Evolutionary conservation across 208 protist genomes (phyloP).

Genomic region (Crithidia fasciculata): DNA sequence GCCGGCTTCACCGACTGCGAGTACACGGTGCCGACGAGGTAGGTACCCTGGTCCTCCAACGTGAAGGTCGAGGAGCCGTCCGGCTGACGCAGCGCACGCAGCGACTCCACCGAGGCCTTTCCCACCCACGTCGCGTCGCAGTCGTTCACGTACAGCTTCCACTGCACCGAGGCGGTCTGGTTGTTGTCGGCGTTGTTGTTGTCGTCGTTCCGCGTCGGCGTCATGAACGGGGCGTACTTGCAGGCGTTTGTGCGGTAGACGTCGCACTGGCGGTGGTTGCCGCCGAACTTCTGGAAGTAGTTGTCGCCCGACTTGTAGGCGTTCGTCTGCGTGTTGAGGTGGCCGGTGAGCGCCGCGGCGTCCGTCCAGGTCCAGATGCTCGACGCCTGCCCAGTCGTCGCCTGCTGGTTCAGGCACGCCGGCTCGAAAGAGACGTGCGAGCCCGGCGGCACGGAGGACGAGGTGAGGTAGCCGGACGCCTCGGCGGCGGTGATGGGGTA

Average conservation of each 20-base stretch:
- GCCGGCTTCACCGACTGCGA: constrained; percentile 78
- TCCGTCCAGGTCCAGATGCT: constrained; percentile 74
- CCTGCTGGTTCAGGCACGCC: constrained; percentile 73
- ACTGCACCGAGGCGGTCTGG: constrained; percentile 47
- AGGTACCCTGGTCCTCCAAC: constrained; percentile 39
- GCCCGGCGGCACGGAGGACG: constrained; percentile 34
- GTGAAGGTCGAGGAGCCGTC: constrained; percentile 69
- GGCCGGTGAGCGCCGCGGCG: constrained; percentile 27
- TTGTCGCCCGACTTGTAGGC: constrained; percentile 76
- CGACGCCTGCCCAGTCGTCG: constrained; percentile 45
- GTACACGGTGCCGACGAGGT: constrained; percentile 80
- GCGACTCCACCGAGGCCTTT: constrained; percentile 60
- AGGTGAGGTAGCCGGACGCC: constrained; percentile 43
- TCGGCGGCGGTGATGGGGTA: constrained; percentile 46
- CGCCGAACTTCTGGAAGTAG: constrained; percentile 92
- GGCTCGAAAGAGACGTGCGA: constrained; percentile 79
- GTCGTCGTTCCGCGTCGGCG: constrained; percentile 47
- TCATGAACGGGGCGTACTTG: constrained; percentile 84
- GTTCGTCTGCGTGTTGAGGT: constrained; percentile 60
- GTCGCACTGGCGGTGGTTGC: constrained; percentile 85
- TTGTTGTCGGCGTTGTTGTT: constrained; percentile 26
- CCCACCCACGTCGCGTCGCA: constrained; percentile 90
- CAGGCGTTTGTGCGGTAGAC: constrained; percentile 78
- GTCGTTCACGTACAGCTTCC: constrained; percentile 84
- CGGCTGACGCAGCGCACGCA: constrained; percentile 70